A percentile compares a stretch with the other conserved stretches of the same genome.
phyloP scores from a whole-genome alignment of 176 grass and related monocot genomes.

The Oryza glumipatula region DNA sequence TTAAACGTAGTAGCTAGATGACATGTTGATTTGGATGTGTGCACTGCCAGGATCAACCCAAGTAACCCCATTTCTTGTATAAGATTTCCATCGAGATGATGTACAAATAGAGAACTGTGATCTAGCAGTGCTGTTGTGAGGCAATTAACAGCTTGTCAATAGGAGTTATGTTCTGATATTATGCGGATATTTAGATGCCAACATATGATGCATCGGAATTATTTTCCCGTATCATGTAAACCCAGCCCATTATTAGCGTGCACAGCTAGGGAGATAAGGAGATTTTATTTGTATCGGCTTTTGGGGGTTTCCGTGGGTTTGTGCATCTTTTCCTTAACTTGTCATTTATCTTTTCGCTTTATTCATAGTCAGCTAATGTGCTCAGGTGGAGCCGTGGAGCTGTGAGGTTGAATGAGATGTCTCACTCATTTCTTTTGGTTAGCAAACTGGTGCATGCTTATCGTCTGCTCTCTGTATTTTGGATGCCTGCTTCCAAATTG shows the following conservation, averaged over 20 bases:
- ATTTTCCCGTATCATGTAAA: not conserved
- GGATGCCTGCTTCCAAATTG: too few relatives aligned
- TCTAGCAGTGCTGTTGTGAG: not conserved
- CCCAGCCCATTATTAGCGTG: conserved; percentile 8
- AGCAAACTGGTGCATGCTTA: too few relatives aligned
- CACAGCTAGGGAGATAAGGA: not conserved
- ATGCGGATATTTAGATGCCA: conserved; percentile 16
- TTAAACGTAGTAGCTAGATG: conserved; percentile 28
- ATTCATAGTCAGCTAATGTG: not conserved
- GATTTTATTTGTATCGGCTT: not conserved
- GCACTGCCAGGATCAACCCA: not conserved
- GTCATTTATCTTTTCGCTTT: not conserved
- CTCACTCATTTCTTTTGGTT: too few relatives aligned
- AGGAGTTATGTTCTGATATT: not conserved
- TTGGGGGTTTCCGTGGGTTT: not conserved
- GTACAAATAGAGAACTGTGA: conserved; percentile 20
- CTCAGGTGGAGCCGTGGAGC: too few relatives aligned
- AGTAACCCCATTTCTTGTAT: conserved; percentile 31
- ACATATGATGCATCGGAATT: conserved; percentile 25
- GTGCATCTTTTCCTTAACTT: not conserved
- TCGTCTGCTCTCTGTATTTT: too few relatives aligned
- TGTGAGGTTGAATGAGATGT: too few relatives aligned
- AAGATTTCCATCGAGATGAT: conserved; percentile 17
- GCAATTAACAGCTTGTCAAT: conserved; percentile 18
- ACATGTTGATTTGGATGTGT: conserved; percentile 38